Conservation (phyloP, 164 flowering plant species). For the Chimonanthus salicifolius region DNA sequence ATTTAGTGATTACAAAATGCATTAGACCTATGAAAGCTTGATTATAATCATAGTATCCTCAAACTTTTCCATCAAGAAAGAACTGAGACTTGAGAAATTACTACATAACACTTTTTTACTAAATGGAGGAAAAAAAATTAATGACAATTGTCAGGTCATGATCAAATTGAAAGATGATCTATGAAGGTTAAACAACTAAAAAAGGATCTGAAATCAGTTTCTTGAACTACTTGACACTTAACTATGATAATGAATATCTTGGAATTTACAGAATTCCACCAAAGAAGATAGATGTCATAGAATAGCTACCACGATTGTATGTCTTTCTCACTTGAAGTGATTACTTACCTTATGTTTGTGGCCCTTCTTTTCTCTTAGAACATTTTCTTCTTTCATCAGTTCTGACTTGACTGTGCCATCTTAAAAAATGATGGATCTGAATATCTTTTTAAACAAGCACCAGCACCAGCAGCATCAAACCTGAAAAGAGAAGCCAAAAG, state of each 20-base stretch:
- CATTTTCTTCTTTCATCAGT: conserved; percentile 22
- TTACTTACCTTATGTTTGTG: conserved; percentile 53
- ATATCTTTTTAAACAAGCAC: conserved; percentile 19
- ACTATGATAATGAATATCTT: not conserved
- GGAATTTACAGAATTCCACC: not conserved
- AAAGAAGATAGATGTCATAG: not conserved
- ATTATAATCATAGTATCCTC: too few relatives aligned
- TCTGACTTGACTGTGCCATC: conserved; percentile 8
- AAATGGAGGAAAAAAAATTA: too few relatives aligned
- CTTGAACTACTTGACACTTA: not conserved
- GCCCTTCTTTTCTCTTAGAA: conserved; percentile 42
- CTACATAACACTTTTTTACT: too few relatives aligned
- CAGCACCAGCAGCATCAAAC: conserved; percentile 18
- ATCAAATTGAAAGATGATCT: too few relatives aligned
- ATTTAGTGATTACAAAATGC: conserved; percentile 9
- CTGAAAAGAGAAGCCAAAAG: conserved; percentile 2
- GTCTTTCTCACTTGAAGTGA: not conserved
- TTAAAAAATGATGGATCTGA: conserved; percentile 19
- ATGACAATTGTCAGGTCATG: too few relatives aligned
- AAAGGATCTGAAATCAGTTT: not conserved
- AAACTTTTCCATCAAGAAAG: too few relatives aligned
- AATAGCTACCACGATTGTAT: not conserved
- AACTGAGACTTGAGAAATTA: too few relatives aligned
- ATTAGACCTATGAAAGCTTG: not conserved
- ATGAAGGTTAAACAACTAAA: too few relatives aligned